Evolutionary conservation across 2,329 filamentous ascomycete species (phyloP), one percentile per base, ranked within the genome.

Genomic region (Cryphonectria radicalis): DNA sequence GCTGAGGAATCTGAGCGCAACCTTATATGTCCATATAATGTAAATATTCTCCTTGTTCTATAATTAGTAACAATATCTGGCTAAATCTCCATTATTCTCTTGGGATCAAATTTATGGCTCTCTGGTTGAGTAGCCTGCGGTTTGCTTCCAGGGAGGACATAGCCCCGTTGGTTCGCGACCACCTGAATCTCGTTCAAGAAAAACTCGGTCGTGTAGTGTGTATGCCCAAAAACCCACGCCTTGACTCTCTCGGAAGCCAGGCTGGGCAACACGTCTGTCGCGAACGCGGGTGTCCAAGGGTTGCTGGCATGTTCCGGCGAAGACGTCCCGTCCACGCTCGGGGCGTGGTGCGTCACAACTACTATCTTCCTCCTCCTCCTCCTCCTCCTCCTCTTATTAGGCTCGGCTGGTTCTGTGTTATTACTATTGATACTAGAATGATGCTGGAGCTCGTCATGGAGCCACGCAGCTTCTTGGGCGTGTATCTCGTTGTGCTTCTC

Each of bases 201-300:
- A 11, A 82, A 77, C 65, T 81, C 77, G 2, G 80, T 83, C 4
- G 81, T 82, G 71, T 80, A 84, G 74, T 86, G 84, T 0, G 84
- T 87, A 70, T 86, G 84, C 0, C 84, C 86, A 80, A 86, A 85
- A 63, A 84, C 80, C 83, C 83, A 87, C 6, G 73, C 68, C 14
- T 76, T 77, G 0, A 86, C 80, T 17, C 22, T 17, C 14, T 19
- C 6, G 22, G 80, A 77, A 3, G 80, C 75, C 66, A 90, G 80
- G 73, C 84, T 81, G 0, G 87, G 87, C 10, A 42, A 11, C 40
- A 42, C 10, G 40, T 42, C 40, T 42, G 40, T 42, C 2, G 40
- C 11, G 13, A 42, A 42, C 11, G 40, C 40, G 40, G 11, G 11
- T 14, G 40, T 42, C 40, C 40, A 42, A 42, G 40, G 40, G 40